Evolutionary conservation across 106 monocot species (phyloP), one percentile per base, ranked within the genome.

Genomic region (Chionographis japonica): DNA sequence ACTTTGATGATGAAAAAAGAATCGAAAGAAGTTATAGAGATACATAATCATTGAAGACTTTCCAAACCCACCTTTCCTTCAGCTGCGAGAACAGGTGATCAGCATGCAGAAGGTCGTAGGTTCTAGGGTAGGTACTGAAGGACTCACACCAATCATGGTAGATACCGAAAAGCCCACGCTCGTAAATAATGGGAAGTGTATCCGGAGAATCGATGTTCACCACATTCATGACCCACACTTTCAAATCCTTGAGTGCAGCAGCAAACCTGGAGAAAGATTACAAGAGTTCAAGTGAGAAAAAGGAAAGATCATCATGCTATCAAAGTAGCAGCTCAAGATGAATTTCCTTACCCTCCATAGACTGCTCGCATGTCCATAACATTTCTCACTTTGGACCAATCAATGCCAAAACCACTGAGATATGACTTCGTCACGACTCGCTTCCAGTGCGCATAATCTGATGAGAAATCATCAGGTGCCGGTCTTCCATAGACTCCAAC

Each of bases 341-440:
- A 57, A 10, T 56, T 56, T 17, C 50, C 41, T 75, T 83, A 94
- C 94, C 95, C 95, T 88, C 95, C 95, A 74, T 95, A 95, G 8
- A 82, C 70, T n/a, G 95, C 91, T 84, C 84, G 83, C 95, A 95
- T 95, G 63, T 95, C 95, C 95, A 95, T 95, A 40, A 86, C 86
- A 74, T 95, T 95, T 73, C 95, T 95, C 43, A 95, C 76, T 65
- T 78, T 76, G 12, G 86, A 72, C 95, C 95, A 95, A 63, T 80
- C 55, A 50, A 95, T 85, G 58, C 88, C 88, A 37, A 94, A 57
- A 46, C 78, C 88, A 50, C 13, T 72, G 60, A 91, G 75, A 68
- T 95, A 95, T 1, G 91, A 94, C 40, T 78, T 86, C 16, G 38
- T 72, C 5, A 95, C 79, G 5, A 86, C 74, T 41, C 67, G 57